Base-by-base conservation (phyloP, 2,329 filamentous ascomycete genomes). In the Ilyonectria destructans region DNA sequence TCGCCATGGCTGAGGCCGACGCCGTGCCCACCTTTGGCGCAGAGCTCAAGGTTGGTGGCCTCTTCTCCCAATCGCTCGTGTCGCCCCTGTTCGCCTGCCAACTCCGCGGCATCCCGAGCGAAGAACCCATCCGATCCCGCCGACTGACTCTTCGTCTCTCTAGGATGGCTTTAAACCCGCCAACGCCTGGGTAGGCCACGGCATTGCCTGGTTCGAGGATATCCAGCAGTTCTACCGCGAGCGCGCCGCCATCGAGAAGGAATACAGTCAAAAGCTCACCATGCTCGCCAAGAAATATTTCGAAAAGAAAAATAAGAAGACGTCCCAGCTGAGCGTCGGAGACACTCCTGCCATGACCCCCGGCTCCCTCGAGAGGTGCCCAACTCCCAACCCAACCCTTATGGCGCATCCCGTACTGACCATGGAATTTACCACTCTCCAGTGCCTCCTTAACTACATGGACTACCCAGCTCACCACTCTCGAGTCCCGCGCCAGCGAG, bases 151-250 rank as follows among this genome's bases (percentile, higher is more conserved):
- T 31, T 37, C 19, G 15, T 45, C 40, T 31, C 45, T n/a, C 17
- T 57, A 98, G 94, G 96, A 99, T 90, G 94, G 93, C 79, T 99
- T 98, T 88, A 98, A 97, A 83, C 90, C 94, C 19, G 95, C 97
- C 80, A 98, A 95, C 83, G 90, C 88, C 77, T 99, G 96, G 96
- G 93, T 97, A 65, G 87, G 90, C 71, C 91, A 93, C 80, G 95
- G 96, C 71, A 97, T 99, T 80, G 86, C 89, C 73, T 99, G 96
- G 96, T 91, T 99, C 67, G 96, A 98, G 77, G 96, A 99, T 77
- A 93, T 99, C 71, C 94, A 99, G 81, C 91, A 94, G 78, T 99
- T 98, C 85, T 99, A 98, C 86, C 93, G 96, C 71, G 96, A 99
- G 82, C 90, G 97, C 65, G 94, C 94, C 79, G 90, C 86, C 40